Evolutionary conservation across 306 rosid genomes (phyloP), one percentile per base, ranked within the genome.

Genomic region (Echinosophora koreensis): DNA sequence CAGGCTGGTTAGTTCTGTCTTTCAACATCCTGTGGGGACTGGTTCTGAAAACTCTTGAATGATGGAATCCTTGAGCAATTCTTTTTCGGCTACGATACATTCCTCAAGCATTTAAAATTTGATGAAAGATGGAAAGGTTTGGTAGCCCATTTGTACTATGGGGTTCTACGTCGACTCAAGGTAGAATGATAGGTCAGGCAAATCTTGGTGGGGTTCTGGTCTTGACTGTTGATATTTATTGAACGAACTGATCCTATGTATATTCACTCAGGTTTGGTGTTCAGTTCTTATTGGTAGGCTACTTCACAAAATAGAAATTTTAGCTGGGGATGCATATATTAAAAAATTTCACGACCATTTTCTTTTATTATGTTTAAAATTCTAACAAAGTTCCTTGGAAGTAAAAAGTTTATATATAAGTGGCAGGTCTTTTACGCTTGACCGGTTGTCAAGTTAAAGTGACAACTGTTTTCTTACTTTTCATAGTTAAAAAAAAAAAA

Each of bases 1-100:
- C 83, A 83, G 87, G 61, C 76, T 86, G 84, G 82, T 57, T 41
- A 41, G 67, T 77, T 66, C 72, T 61, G 77, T 59, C 65, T 55
- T 69, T 70, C 78, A 54, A 56, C 47, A 39, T 22, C n/a, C 12
- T 47, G 78, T 32, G 72, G 73, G 82, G 71, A 28, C 50, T 74
- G 58, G 32, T 57, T 27, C 60, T 74, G n/a, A 41, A 78, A 75
- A 49, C 73, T 32, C 46, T 70, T 62, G 52, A 69, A 74, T 61
- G 71, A 13, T 79, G 44, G 46, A 69, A 18, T 69, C 18, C 42
- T 54, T 32, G 17, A 69, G 54, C 16, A 38, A 70, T 69, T 66
- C 50, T 32, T 62, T 74, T 67, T 74, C 11, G 56, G 74, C 62
- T 72, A 42, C 67, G 13, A 55, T 73, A 9, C 69, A 65, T 63